phyloP scores from a whole-genome alignment of 345 rosid species.

The Clarkia xantiana region DNA sequence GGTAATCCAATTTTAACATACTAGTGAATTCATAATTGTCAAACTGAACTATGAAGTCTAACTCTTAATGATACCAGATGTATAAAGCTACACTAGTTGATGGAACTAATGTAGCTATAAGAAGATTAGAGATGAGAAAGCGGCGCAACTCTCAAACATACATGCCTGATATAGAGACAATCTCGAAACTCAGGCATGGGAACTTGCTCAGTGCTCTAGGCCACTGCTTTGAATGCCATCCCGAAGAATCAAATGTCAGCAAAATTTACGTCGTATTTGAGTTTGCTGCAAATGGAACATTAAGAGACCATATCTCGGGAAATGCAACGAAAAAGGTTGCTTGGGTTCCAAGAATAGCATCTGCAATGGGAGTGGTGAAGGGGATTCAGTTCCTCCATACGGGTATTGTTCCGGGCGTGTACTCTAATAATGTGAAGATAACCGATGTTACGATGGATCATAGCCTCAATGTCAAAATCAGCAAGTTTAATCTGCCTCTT shows the following conservation, averaged over 20 bases:
- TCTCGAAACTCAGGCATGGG: slow-evolving; percentile 44
- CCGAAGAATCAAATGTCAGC: slow-evolving; percentile 24
- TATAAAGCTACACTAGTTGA: slow-evolving; percentile 30
- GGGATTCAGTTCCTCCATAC: slow-evolving; percentile 51
- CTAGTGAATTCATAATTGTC: neutral
- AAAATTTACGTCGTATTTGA: slow-evolving; percentile 34
- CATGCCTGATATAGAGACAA: slow-evolving; percentile 30
- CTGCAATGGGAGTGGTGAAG: slow-evolving; percentile 33
- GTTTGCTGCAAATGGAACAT: slow-evolving; percentile 23
- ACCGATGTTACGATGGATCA: slow-evolving; percentile 41
- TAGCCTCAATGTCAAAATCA: slow-evolving; percentile 32
- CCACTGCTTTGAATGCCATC: slow-evolving; percentile 34
- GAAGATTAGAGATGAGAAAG: slow-evolving; percentile 28
- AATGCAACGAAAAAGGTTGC: slow-evolving; percentile 13
- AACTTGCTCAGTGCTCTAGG: slow-evolving; percentile 51
- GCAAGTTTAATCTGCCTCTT: slow-evolving; percentile 30
- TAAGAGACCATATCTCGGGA: slow-evolving; percentile 32
- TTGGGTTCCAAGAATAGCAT: slow-evolving; percentile 38
- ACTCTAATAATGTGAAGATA: slow-evolving; percentile 32
- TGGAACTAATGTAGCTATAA: slow-evolving; percentile 24
- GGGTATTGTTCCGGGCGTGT: slow-evolving; percentile 41
- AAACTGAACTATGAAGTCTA: too few relatives aligned
- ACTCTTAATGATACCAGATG: slow-evolving; percentile 27
- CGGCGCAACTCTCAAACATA: slow-evolving; percentile 19
- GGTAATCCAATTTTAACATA: slow-evolving; percentile 11